phyloP scores from a whole-genome alignment of 176 grass and related monocot species.

The Coix lacrymajobi region DNA sequence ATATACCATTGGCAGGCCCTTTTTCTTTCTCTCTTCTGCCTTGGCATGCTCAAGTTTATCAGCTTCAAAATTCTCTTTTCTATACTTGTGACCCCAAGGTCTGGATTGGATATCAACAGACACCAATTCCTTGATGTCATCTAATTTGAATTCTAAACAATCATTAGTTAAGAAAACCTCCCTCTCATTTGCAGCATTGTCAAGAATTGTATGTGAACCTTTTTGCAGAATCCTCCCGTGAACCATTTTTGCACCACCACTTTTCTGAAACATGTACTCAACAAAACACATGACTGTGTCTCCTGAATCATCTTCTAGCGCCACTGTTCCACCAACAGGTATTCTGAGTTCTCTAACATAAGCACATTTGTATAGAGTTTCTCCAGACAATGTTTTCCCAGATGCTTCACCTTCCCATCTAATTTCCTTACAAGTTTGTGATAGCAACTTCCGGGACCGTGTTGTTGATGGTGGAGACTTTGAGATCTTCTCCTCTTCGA shows the following conservation, averaged over 20 bases:
- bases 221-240: constrained; percentile 77
- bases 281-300: constrained; percentile 65
- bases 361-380: constrained; percentile 54
- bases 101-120: constrained; percentile 64
- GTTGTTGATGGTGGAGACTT: constrained; percentile 33
- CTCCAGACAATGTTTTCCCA: constrained; percentile 55
- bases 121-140: constrained; percentile 67
- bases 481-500: constrained; percentile 34
- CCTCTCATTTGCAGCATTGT: constrained; percentile 94
- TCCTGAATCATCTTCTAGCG: constrained; percentile 71
- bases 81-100: constrained; percentile 83
- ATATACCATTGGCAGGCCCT: constrained; percentile 74
- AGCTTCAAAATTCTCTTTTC: constrained; percentile 73
- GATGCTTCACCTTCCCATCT: constrained; percentile 58
- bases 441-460: constrained; percentile 41
- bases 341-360: constrained; percentile 55
- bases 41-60: constrained; percentile 62
- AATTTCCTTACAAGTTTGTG: constrained; percentile 50
- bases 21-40: constrained; percentile 83
- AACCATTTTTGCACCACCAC: constrained; percentile 63
- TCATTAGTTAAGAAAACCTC: constrained; percentile 87
- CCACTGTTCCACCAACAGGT: constrained; percentile 43
- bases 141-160: constrained; percentile 88
- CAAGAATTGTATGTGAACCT: constrained; percentile 78
- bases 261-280: constrained; percentile 90